Evolutionary conservation across 768 basidiomycete species (phyloP).

Genomic region (Russula sp.): DNA sequence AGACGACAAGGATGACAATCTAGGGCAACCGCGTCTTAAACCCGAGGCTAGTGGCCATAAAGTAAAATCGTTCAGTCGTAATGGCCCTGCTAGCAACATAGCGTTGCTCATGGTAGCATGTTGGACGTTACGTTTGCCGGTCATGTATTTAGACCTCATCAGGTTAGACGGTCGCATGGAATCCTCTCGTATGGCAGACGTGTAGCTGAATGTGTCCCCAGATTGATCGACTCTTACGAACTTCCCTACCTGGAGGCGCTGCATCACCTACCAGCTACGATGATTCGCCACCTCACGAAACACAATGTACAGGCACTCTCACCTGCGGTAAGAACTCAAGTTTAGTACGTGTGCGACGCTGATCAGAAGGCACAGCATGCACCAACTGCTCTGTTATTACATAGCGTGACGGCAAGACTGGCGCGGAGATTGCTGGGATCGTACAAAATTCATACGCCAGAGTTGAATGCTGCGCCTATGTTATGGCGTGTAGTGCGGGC

Average conservation of each 20-base stretch:
- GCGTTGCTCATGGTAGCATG: slow-evolving; percentile 71
- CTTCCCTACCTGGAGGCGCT: slow-evolving; percentile 80
- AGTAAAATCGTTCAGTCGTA: slow-evolving; percentile 34
- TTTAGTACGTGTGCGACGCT: slow-evolving; percentile 1
- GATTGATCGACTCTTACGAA: slow-evolving; percentile 68
- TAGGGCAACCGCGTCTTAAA: slow-evolving; percentile 12
- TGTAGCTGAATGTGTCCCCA: slow-evolving; percentile 34
- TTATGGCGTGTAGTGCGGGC: slow-evolving; percentile 72
- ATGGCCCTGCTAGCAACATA: slow-evolving; percentile 50
- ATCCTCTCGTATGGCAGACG: not conserved
- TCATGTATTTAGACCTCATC: slow-evolving; percentile 72
- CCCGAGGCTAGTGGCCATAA: slow-evolving; percentile 21
- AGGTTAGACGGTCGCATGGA: slow-evolving; percentile 41
- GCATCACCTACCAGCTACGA: slow-evolving; percentile 54
- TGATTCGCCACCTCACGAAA: slow-evolving; percentile 71
- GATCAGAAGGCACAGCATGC: slow-evolving; percentile 44
- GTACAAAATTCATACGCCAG: slow-evolving; percentile 66
- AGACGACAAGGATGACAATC: slow-evolving; percentile 33
- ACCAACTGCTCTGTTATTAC: slow-evolving; percentile 56
- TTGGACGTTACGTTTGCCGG: slow-evolving; percentile 76
- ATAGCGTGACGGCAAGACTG: slow-evolving; percentile 58
- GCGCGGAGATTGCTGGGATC: slow-evolving; percentile 51
- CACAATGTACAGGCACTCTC: slow-evolving; percentile 63
- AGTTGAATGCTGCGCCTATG: slow-evolving; percentile 69
- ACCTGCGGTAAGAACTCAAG: slow-evolving; percentile 54